Evolutionary conservation across 2,329 filamentous ascomycete genomes (phyloP).

Genomic region (Tolypocladium guangdongense): DNA sequence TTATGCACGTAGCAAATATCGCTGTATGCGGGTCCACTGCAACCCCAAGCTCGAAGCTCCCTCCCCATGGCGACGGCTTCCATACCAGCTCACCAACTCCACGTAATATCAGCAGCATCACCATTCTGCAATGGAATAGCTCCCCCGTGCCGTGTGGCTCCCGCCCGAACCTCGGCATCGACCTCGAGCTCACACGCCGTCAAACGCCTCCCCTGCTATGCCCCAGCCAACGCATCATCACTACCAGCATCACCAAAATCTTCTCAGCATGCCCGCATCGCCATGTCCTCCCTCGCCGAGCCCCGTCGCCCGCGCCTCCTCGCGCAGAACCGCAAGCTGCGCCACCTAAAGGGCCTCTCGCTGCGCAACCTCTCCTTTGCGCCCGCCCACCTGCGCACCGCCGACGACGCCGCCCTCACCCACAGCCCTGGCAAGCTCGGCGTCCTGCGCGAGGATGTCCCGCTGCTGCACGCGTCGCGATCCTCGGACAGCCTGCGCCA

Average conservation of each 20-base stretch:
- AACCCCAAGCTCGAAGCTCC: neutral
- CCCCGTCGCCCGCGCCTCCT: slow-evolving; percentile 40
- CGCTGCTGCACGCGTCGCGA: slow-evolving; percentile 41
- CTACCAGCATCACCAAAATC: neutral
- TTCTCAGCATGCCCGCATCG: slow-evolving; percentile 5
- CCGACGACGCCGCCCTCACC: slow-evolving; percentile 69
- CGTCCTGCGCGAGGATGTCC: slow-evolving; percentile 33
- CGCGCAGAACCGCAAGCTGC: slow-evolving; percentile 73
- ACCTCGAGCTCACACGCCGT: neutral
- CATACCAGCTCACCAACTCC: neutral
- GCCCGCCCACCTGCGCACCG: slow-evolving; percentile 48
- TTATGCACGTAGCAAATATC: neutral
- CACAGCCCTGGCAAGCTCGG: slow-evolving; percentile 57
- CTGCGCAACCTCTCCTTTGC: slow-evolving; percentile 73
- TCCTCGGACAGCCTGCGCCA: slow-evolving; percentile 24
- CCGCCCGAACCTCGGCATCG: neutral
- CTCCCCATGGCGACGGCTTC: neutral
- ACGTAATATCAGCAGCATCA: neutral
- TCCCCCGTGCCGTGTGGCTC: neutral
- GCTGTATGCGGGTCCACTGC: neutral
- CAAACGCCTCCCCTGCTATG: neutral
- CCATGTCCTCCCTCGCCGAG: slow-evolving; percentile 26
- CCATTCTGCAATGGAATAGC: neutral
- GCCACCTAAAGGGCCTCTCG: slow-evolving; percentile 79
- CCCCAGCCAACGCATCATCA: neutral